phyloP scores from a whole-genome alignment of 2,329 filamentous ascomycete species.

The Onygena corvina region DNA sequence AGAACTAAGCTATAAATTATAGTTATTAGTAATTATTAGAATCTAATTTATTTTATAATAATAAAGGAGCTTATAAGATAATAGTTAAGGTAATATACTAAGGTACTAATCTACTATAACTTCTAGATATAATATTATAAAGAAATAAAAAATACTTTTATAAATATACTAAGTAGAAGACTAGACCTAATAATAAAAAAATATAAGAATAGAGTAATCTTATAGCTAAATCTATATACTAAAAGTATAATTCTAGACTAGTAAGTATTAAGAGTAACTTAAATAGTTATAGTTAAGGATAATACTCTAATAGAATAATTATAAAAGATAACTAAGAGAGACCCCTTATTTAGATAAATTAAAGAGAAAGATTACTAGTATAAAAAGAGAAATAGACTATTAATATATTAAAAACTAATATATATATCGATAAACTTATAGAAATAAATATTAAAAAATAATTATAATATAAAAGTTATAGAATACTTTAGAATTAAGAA shows the following conservation, averaged over 20 bases:
- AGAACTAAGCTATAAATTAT: not conserved
- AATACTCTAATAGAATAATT: not conserved
- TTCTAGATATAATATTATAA: not conserved
- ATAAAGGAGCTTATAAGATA: not conserved
- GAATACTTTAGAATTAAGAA: not conserved
- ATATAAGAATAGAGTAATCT: not conserved
- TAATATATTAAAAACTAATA: too few species aligned
- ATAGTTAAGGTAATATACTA: not conserved
- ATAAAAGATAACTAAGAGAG: not conserved
- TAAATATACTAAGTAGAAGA: not conserved
- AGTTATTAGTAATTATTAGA: not conserved
- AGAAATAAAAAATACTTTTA: not conserved
- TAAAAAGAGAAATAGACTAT: too few species aligned
- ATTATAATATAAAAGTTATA: not conserved
- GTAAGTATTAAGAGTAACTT: not conserved
- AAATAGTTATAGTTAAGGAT: not conserved
- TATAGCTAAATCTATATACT: not conserved
- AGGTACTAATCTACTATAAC: not conserved
- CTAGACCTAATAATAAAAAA: not conserved
- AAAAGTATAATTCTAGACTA: not conserved
- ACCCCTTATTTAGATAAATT: not conserved
- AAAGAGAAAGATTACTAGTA: not conserved
- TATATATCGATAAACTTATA: too few species aligned
- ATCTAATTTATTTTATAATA: not conserved
- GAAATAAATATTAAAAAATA: too few species aligned